phyloP scores from a whole-genome alignment of 495 filamentous ascomycete species.

The Annulohypoxylon stygium region DNA sequence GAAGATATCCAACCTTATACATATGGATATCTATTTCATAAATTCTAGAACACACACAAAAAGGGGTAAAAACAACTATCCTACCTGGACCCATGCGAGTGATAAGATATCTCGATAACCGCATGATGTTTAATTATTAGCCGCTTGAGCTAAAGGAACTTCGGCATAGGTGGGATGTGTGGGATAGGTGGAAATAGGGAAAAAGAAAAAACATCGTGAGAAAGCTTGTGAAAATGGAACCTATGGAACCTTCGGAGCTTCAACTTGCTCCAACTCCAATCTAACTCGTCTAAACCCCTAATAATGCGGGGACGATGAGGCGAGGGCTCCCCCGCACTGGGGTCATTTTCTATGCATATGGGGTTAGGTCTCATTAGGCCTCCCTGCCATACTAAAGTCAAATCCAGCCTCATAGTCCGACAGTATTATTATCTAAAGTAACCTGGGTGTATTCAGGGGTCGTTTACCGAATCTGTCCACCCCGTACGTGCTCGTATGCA shows the following conservation, averaged over 20 bases:
- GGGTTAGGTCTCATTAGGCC: conserved; percentile 21
- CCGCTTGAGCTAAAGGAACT: not conserved
- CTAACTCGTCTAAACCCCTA: conserved; percentile 17
- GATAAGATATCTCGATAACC: not conserved
- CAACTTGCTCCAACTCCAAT: conserved; percentile 17
- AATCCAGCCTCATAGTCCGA: conserved; percentile 45
- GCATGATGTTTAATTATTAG: conserved; percentile 17
- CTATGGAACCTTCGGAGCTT: conserved; percentile 13
- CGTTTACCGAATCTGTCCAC: conserved; percentile 38
- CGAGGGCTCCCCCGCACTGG: conserved; percentile 33
- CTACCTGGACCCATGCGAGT: conserved; percentile 2
- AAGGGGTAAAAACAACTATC: not conserved
- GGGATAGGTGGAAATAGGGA: not conserved
- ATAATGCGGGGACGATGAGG: conserved; percentile 36
- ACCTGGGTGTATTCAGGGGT: conserved; percentile 25
- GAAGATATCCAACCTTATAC: not conserved
- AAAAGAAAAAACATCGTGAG: conserved; percentile 8
- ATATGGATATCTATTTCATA: not conserved
- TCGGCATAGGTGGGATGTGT: not conserved
- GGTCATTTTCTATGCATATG: conserved; percentile 16
- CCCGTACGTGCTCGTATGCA: conserved; percentile 40
- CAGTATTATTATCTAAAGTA: conserved; percentile 23
- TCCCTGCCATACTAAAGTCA: not conserved
- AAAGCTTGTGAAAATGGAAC: conserved; percentile 19
- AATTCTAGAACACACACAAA: not conserved